Base-by-base conservation (phyloP, 2,329 filamentous ascomycete species). In the Boeremia exigua region DNA sequence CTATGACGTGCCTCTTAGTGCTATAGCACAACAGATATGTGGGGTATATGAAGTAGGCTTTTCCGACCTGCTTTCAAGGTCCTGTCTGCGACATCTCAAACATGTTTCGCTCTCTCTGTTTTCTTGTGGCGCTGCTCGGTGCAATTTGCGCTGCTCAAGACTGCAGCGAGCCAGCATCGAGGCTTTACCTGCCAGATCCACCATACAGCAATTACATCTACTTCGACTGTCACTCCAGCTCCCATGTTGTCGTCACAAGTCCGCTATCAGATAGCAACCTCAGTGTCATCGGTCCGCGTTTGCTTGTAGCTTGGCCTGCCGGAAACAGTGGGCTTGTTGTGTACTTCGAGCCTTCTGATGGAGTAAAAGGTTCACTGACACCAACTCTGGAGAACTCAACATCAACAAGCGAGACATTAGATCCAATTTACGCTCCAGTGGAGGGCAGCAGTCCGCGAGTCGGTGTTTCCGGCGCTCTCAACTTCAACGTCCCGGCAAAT, bases 181-280 rank as follows among this genome's bases (percentile, higher is more conserved):
- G 74, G 19, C 69, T 82, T 8, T 75, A 80, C 55, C 74, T 86
- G 2, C 81, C 77, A 29, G 84, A 86, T 59, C 79, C 81, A 1
- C 86, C 86, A 0, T 87, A 88, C 56, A 78, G 85, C 34, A 88
- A 88, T 64, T 87, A 85, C 71, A 87, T 89, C 73, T 85, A 86
- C 61, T 87, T 85, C 0, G 86, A 88, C 65, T 88, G 85, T 69
- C 79, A 86, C 58, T 79, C 81, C 1, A 80, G 82, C 30, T 79
- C 80, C 5, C 86, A 88, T 60, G 83, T 86, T 0, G 81, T 89
- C 0, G 75, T 88, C 0, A 88, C 85, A 0, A 86, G 79, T 55
- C 86, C 86, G 12, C 69, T 81, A 0, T 63, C 78, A 1, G 77
- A 80, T 14, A 86, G 81, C 52, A 79, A 87, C 61, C 72, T 86